Evolutionary conservation across 768 basidiomycete genomes (phyloP), one percentile per base, ranked within the genome.

Genomic region (Fomitopsis serialis): DNA sequence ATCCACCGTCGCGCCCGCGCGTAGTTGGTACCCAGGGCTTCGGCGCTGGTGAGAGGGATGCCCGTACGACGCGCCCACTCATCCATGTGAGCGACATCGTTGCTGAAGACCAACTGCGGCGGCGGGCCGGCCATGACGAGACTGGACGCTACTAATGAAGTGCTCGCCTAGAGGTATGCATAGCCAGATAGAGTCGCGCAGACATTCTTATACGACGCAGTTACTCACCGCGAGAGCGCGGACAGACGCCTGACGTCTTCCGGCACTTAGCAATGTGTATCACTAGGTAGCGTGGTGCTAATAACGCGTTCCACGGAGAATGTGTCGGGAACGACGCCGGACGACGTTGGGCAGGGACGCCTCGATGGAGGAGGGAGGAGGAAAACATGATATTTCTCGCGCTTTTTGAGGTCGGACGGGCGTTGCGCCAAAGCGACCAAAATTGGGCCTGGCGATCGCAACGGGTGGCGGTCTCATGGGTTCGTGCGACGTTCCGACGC

Each of bases 31-130:
- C 88, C 88, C 51, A 92, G 73, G 27, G 88, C 87, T 59, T 91
- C 89, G 48, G 87, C 89, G 50, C 85, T 89, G 60, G 88, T 89
- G 56, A 92, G 76, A 42, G 88, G 87, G 47, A 92, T 89, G 66
- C 81, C 77, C 0, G 89, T 90, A 54, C 89, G 81, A 52, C 72
- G 75, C 0, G 90, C 86, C 89, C 89, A 92, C 54, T 78, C 83
- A 70, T 90, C 87, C 84, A 92, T 88, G 66, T 85, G 84, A 53
- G 76, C 75, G 66, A 92, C 86, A 63, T 89, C 84, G 68, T 82
- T 84, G 58, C 86, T 89, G 67, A 91, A 92, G 56, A 85, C 77
- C 68, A 91, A 80, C 63, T 88, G 75, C 37, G 77, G 80, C 42
- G 69, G 64, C 32, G 66, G 59, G 48, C 62, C 64, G 42, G 60